Conservation (phyloP, 441 rosid species). For the Brassica hybrid region DNA sequence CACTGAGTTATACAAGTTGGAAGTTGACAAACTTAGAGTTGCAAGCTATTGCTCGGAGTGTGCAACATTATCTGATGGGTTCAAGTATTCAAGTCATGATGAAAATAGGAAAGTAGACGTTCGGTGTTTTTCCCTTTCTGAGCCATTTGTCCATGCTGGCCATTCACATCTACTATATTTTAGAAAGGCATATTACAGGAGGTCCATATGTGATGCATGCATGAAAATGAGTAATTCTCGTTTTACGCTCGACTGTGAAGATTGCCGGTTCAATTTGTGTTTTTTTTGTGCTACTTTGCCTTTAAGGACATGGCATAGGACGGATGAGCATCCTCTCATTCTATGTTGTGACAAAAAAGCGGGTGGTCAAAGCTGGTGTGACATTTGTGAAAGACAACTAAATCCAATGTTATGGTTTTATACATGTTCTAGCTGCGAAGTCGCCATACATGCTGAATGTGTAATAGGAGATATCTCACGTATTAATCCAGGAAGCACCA, state of each 20-base stretch:
- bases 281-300: neutral
- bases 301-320: neutral
- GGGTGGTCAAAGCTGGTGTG: neutral
- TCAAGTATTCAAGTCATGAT: neutral
- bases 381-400: neutral
- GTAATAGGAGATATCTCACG: neutral
- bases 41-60: too few relatives aligned
- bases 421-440: neutral
- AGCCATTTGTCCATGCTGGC: neutral
- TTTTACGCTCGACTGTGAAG: neutral
- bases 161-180: neutral
- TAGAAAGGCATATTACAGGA: too few relatives aligned
- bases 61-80: neutral
- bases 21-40: neutral
- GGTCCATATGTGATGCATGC: neutral
- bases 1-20: neutral
- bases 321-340: neutral
- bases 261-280: neutral
- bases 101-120: neutral
- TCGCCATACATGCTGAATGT: neutral
- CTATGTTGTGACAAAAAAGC: neutral
- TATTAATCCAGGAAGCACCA: neutral
- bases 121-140: neutral
- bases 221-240: neutral
- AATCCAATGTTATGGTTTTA: neutral